phyloP scores from a whole-genome alignment of 176 grass and related monocot species.

The Phoenix dactylifera region DNA sequence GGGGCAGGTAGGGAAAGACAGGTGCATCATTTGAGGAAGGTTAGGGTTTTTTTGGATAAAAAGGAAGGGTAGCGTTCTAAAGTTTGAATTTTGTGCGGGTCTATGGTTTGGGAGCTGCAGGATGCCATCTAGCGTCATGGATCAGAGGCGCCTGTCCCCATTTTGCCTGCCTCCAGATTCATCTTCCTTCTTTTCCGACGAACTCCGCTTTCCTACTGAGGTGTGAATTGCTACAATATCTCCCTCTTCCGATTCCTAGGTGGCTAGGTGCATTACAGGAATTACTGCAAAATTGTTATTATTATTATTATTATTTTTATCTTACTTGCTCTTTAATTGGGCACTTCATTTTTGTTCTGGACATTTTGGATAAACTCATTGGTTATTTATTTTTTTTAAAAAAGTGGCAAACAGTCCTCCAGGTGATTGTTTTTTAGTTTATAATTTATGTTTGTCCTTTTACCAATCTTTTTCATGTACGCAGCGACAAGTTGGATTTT shows the following conservation, averaged over 20 bases:
- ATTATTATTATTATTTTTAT: background rate
- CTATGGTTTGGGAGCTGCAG: constrained; percentile 33
- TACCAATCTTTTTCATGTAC: background rate
- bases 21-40: too few relatives aligned
- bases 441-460: background rate
- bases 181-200: constrained; percentile 66
- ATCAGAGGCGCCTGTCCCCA: constrained; percentile 48
- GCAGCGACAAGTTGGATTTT: constrained; percentile 82
- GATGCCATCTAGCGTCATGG: constrained; percentile 69
- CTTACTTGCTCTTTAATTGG: constrained; percentile 20
- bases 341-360: too few relatives aligned
- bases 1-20: too few relatives aligned
- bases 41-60: too few relatives aligned
- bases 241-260: background rate
- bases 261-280: background rate
- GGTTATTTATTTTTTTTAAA: too few relatives aligned
- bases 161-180: constrained; percentile 26
- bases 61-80: too few relatives aligned
- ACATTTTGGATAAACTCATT: too few relatives aligned
- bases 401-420: too few relatives aligned
- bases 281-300: background rate
- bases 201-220: constrained; percentile 53
- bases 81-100: background rate
- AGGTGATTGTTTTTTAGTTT: background rate
- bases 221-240: constrained; percentile 11